phyloP scores from a whole-genome alignment of 108 stramenopile species.

The Seminavis robusta region DNA sequence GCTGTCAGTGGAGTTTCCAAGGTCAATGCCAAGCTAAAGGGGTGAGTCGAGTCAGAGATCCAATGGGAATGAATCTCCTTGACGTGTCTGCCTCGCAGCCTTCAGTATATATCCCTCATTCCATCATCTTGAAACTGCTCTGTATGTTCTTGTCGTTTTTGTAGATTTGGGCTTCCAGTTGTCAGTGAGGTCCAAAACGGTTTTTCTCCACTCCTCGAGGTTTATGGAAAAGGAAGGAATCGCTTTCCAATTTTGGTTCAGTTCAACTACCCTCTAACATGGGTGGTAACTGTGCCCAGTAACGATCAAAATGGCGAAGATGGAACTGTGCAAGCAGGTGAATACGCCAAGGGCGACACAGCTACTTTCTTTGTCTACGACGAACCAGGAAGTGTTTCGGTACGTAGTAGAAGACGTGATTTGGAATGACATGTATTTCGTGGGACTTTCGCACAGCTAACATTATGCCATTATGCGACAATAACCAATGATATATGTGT shows the following conservation, averaged over 20 bases:
- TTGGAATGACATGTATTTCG: background rate
- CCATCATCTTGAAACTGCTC: too few relatives aligned
- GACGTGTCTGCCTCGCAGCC: background rate
- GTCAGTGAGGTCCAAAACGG: constrained; percentile 69
- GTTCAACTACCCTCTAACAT: constrained; percentile 85
- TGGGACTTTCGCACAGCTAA: too few relatives aligned
- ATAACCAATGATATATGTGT: too few relatives aligned
- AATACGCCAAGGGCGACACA: constrained; percentile 96
- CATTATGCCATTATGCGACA: too few relatives aligned
- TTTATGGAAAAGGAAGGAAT: constrained; percentile 82
- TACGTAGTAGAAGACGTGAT: too few relatives aligned
- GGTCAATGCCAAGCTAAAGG: constrained; percentile 63
- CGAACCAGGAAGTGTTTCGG: constrained; percentile 59
- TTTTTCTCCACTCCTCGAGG: constrained; percentile 79
- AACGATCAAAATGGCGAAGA: constrained; percentile 94
- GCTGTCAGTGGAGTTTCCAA: constrained; percentile 68
- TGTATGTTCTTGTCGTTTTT: too few relatives aligned
- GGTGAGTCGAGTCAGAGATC: constrained; percentile 9
- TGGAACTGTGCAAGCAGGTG: constrained; percentile 92
- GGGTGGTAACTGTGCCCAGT: constrained; percentile 86
- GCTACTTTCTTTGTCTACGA: constrained; percentile 84
- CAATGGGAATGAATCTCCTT: background rate
- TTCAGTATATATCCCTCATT: too few relatives aligned
- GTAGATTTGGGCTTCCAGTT: constrained; percentile 74
- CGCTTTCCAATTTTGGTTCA: constrained; percentile 84